Base-by-base conservation (phyloP, 768 basidiomycete genomes). In the Cantharellus anzutake region DNA sequence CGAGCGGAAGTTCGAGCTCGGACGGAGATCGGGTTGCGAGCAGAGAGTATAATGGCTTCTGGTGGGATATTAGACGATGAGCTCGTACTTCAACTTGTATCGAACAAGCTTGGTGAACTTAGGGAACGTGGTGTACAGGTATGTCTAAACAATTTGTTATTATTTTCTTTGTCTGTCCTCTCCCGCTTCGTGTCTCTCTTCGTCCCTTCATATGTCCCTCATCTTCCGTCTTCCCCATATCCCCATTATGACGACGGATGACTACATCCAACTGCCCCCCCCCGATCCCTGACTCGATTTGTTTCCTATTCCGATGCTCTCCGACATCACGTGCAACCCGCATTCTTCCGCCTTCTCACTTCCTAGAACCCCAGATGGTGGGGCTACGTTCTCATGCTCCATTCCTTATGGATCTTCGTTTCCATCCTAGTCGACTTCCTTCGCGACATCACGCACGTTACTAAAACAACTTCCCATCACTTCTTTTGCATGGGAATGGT, bases 51-150 rank as follows among this genome's bases (percentile, higher is more conserved):
- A 52, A 86, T 96, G 38, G 85, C 86, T 4, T 73, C 76, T 14
- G 91, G 91, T 34, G 83, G 76, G 4, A 73, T 93, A 11, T 69
- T 92, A 3, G 80, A 84, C 0, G 89, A 92, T 68, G 81, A 86
- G 48, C 69, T 90, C 59, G 82, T 94, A 75, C 73, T 91, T 63
- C 78, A 79, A 65, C 76, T 93, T 38, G 78, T 92, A 48, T 78
- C 82, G 42, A 79, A 74, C 70, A 84, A 83, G 67, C 75, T 93
- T 16, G 80, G 84, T 64, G 65, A 68, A 14, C 72, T 87, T 62
- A 57, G 75, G 76, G 53, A 79, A 83, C 70, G 81, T 78, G 75
- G 87, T 84, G 61, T 40, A 11, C 11, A 55, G 52, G 52, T 55
- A 55, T 37, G 52, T 11, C 11, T 7, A 48, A 11, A 11, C 44